Evolutionary conservation across 1,284 basidiomycete genomes (phyloP).

Genomic region (Melampsora americana): DNA sequence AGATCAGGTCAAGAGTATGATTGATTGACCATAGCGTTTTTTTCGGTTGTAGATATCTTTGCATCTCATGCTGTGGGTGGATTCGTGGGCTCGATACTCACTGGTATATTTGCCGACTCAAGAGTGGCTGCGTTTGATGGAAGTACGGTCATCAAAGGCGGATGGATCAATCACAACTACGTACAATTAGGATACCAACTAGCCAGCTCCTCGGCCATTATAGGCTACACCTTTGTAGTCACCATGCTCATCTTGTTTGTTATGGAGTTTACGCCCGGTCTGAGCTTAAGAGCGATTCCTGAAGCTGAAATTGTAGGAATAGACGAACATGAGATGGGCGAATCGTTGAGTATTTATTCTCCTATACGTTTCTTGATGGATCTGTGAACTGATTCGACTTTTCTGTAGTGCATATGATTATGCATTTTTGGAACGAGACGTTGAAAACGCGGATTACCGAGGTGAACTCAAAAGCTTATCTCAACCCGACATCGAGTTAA

Average conservation of each 20-base stretch:
- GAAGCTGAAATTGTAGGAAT: slow-evolving; percentile 87
- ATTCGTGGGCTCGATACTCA: slow-evolving; percentile 77
- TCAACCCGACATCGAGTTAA: not conserved
- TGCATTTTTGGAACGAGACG: slow-evolving; percentile 37
- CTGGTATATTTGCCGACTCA: slow-evolving; percentile 79
- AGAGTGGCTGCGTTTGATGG: slow-evolving; percentile 83
- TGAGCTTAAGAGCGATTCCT: slow-evolving; percentile 72
- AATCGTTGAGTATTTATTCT: slow-evolving; percentile 57
- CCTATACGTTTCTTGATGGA: not conserved
- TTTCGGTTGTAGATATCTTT: slow-evolving; percentile 63
- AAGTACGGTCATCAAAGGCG: slow-evolving; percentile 68
- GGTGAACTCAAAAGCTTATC: slow-evolving; percentile 7
- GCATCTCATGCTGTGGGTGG: slow-evolving; percentile 86
- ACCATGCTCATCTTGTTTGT: slow-evolving; percentile 75
- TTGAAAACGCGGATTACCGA: slow-evolving; percentile 43
- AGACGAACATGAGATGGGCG: slow-evolving; percentile 90
- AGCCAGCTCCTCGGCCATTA: slow-evolving; percentile 71
- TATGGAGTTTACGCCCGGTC: slow-evolving; percentile 86
- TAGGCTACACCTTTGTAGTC: slow-evolving; percentile 70
- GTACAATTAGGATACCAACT: slow-evolving; percentile 81
- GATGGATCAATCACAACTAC: slow-evolving; percentile 75
- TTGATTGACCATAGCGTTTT: slow-evolving; percentile 53
- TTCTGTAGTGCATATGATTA: slow-evolving; percentile 42
- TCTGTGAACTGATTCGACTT: not conserved
- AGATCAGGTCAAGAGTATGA: slow-evolving; percentile 1